These are phyloP conservation scores for Arxiozyma telluris DNA, from an alignment of 1,139 yeast species.

Conservation along the genomic window DNA sequence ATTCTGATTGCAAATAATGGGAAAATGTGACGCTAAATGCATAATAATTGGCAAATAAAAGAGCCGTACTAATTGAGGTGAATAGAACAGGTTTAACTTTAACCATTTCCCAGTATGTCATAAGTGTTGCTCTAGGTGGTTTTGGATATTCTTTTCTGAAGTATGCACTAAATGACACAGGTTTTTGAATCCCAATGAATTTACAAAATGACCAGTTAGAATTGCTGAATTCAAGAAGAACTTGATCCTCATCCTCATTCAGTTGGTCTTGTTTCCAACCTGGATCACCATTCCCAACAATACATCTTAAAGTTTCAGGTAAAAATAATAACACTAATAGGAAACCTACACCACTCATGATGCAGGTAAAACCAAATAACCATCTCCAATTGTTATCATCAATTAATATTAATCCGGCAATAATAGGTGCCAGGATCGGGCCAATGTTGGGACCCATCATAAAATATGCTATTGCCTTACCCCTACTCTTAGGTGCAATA, in stretches of 20 bases:
- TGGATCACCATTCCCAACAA: conserved; percentile 46
- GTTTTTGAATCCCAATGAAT: conserved; percentile 25
- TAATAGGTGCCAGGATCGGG: conserved; percentile 47
- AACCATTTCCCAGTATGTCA: conserved; percentile 34
- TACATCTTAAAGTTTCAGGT: conserved; percentile 48
- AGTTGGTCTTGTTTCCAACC: conserved; percentile 16
- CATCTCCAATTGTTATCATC: conserved; percentile 43
- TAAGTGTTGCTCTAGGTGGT: conserved; percentile 43
- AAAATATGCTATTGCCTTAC: conserved; percentile 43
- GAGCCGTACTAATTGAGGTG: conserved; percentile 43
- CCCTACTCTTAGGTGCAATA: conserved; percentile 40
- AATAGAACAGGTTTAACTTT: conserved; percentile 40
- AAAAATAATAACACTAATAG: conserved; percentile 36
- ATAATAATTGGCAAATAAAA: conserved; percentile 48
- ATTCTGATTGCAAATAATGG: conserved; percentile 34
- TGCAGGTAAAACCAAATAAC: conserved; percentile 46
- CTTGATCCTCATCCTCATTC: conserved; percentile 6
- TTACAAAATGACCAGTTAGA: conserved; percentile 13
- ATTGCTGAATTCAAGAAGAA: background rate
- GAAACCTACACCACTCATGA: conserved; percentile 37
- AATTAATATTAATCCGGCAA: conserved; percentile 36
- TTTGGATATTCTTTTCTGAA: conserved; percentile 33
- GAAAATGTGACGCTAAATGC: conserved; percentile 47
- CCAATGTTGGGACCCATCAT: conserved; percentile 57
- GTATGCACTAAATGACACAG: conserved; percentile 17